Percentiles rank a stretch among this genome's conserved stretches.
Evolutionary conservation across 129 eudicot genomes (phyloP).

Genomic region (Glebionis coronaria): DNA sequence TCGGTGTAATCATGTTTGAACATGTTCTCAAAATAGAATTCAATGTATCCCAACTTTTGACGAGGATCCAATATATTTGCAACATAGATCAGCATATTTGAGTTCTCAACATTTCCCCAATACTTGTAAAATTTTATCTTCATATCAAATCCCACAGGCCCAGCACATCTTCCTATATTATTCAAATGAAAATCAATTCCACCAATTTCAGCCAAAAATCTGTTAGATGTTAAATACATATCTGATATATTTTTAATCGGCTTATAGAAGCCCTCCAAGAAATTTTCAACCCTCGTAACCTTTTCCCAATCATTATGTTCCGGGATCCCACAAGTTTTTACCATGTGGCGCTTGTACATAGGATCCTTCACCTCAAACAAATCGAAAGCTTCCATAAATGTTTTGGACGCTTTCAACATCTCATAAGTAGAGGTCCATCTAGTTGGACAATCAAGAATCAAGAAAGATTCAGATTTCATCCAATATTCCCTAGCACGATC

Average conservation of each 20-base stretch:
- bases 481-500: no score
- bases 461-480: background rate
- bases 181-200: background rate
- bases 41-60: background rate
- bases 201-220: background rate
- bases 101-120: slow-evolving; percentile 19
- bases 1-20: no score
- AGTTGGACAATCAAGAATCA: slow-evolving; percentile 3
- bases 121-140: no score
- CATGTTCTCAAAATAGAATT: slow-evolving; percentile 2
- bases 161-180: background rate
- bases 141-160: background rate
- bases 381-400: background rate
- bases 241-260: background rate
- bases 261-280: background rate
- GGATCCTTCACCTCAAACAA: background rate
- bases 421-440: slow-evolving; percentile 16
- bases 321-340: background rate
- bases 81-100: slow-evolving; percentile 19
- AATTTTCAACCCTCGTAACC: background rate
- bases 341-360: background rate
- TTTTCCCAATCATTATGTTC: slow-evolving; percentile 8
- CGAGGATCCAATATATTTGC: slow-evolving; percentile 17
- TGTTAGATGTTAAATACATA: slow-evolving; percentile 6
- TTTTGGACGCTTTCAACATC: background rate